Evolutionary conservation across 2,329 filamentous ascomycete species (phyloP).

Genomic region (Cyclaneusma minus): DNA sequence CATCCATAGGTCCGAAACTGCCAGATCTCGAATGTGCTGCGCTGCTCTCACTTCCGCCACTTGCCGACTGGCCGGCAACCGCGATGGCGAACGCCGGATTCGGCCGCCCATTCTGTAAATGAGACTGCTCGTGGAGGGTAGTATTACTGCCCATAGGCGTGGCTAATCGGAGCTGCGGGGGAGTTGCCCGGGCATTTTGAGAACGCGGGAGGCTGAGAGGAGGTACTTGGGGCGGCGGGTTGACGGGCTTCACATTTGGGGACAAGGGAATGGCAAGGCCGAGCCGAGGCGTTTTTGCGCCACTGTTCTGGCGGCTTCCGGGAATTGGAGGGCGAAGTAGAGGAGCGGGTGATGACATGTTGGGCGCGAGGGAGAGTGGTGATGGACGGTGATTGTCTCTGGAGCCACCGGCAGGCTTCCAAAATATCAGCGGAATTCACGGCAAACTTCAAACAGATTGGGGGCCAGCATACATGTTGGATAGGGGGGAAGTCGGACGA

Average conservation of each 20-base stretch:
- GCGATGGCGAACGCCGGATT: conserved; percentile 29
- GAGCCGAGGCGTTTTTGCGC: conserved; percentile 28
- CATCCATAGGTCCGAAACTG: conserved; percentile 66
- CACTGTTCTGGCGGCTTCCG: conserved; percentile 14
- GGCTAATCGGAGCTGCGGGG: conserved; percentile 69
- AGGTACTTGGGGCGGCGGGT: conserved; percentile 21
- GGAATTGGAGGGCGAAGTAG: conserved; percentile 20
- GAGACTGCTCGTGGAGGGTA: conserved; percentile 52
- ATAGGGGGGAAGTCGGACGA: too few relatives aligned
- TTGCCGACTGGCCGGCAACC: conserved; percentile 47
- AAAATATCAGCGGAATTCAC: too few relatives aligned
- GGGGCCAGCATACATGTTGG: too few relatives aligned
- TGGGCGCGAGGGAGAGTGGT: conserved; percentile 5
- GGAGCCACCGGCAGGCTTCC: too few relatives aligned
- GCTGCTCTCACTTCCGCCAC: conserved; percentile 67
- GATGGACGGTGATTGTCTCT: too few relatives aligned
- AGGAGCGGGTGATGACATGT: conserved; percentile 20
- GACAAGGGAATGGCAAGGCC: conserved; percentile 84
- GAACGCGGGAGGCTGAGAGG: conserved; percentile 22
- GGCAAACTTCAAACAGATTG: too few relatives aligned
- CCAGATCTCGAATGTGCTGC: conserved; percentile 67
- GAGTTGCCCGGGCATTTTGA: conserved; percentile 34
- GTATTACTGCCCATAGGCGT: conserved; percentile 75
- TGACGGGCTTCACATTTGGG: conserved; percentile 64
- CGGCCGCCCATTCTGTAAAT: conserved; percentile 19